Base-by-base conservation (phyloP, 1,139 yeast species). In the Blastobotrys malaysiensis region DNA sequence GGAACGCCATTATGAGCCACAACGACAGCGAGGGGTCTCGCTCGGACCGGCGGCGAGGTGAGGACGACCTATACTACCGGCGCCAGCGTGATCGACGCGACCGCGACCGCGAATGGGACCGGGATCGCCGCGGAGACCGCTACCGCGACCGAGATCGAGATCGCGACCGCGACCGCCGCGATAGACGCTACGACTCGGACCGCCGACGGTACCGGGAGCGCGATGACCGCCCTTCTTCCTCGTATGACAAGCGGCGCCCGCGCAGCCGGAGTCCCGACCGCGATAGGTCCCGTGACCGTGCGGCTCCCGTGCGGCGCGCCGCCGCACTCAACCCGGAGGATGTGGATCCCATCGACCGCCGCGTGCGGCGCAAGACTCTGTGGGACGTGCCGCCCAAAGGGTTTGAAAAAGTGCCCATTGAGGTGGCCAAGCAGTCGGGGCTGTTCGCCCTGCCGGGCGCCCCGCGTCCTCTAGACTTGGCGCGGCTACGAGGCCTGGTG, bases 311-410 rank as follows among this genome's bases (percentile, higher is more conserved):
- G 51, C 51, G 53, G 45, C 27, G 52, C 45, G 51, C 53, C 45
- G 24, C 46, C 48, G 26, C 50, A 53, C 14, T 59, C 26, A 71
- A 73, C 46, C 60, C 75, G 20, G 61, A 65, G 1, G 59, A 63
- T 26, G 77, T 74, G 0, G 62, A 69, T 0, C 74, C 84, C 0
- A 68, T 82, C 18, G 74, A 78, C 54, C 69, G 76, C 51, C 63
- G 81, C 13, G 62, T 63, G 50, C 73, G 82, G 45, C 70, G 75
- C 7, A 80, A 77, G 44, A 76, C 87, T 0, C 72, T 77, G 53
- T 90, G 97, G 97, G 96, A 90, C 50, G 73, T 80, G 14, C 77
- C 78, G 36, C 91, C 96, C 0, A 73, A 76, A 49, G 95, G 91
- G 0, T 88, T 86, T 67, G 95, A 88, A 64, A 77, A 79, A 11